Conservation (phyloP, 2,329 filamentous ascomycete species). For the Penicillium sp. region DNA sequence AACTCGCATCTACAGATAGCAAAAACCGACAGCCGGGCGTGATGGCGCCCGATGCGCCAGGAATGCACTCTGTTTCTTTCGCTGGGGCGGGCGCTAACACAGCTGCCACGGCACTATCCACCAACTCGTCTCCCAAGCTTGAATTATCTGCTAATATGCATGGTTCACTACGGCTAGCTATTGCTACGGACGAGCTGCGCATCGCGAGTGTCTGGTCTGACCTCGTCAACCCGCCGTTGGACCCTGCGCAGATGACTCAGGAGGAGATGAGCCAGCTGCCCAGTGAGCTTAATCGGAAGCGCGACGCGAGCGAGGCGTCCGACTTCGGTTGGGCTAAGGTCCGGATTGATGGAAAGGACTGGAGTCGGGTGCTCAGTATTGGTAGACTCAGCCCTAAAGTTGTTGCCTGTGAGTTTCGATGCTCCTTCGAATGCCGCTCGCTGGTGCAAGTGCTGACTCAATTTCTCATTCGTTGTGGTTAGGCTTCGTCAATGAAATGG, state of each 20-base stretch:
- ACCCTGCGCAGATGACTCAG: conserved; percentile 69
- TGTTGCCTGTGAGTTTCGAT: conserved; percentile 68
- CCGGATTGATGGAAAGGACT: conserved; percentile 87
- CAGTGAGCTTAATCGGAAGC: conserved; percentile 73
- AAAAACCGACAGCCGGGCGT: conserved; percentile 15
- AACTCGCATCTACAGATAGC: conserved; percentile 58
- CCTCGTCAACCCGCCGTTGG: conserved; percentile 81
- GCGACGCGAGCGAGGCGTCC: conserved; percentile 60
- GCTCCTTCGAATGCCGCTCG: neutral
- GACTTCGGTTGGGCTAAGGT: conserved; percentile 86
- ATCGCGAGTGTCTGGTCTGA: conserved; percentile 84
- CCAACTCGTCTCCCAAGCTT: conserved; percentile 57
- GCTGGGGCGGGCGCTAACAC: conserved; percentile 17
- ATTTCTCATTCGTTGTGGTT: neutral
- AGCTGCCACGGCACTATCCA: conserved; percentile 28
- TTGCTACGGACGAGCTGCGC: conserved; percentile 77
- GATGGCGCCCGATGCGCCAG: conserved; percentile 29
- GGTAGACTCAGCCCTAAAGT: conserved; percentile 84
- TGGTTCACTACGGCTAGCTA: conserved; percentile 74
- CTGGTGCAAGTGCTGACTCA: neutral
- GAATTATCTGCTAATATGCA: conserved; percentile 94
- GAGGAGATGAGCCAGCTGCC: conserved; percentile 70
- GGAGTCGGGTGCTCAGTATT: conserved; percentile 90
- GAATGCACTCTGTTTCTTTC: conserved; percentile 4
- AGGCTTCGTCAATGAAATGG: conserved; percentile 47